Conservation (phyloP, 192 early-diverging fungal genomes). For the Coemansia furcata region DNA sequence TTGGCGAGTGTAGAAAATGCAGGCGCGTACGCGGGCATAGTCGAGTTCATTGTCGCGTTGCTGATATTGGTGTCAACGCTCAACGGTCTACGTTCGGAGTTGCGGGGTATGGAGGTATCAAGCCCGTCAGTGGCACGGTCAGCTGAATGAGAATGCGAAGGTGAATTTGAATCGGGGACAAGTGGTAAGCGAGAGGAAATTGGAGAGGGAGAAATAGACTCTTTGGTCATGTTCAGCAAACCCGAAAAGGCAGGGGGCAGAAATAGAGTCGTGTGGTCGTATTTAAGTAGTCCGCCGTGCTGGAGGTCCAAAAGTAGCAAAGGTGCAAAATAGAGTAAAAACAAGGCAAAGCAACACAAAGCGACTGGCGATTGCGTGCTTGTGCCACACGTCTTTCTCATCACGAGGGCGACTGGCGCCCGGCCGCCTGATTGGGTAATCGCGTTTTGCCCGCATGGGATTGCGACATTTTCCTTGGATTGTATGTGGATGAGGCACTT, state of each 20-base stretch:
- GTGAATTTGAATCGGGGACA: background rate
- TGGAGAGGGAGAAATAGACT: constrained; percentile 7
- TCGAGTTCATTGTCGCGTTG: constrained; percentile 1
- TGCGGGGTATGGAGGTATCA: background rate
- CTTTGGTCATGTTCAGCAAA: constrained; percentile 11
- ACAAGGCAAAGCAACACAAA: background rate
- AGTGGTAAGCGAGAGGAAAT: background rate
- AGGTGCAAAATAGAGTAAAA: background rate
- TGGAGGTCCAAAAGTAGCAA: background rate
- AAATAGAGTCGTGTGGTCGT: background rate
- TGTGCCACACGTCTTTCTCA: background rate
- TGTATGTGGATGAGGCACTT: background rate
- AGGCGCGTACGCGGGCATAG: constrained; percentile 1
- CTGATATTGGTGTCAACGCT: background rate
- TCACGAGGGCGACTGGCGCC: background rate
- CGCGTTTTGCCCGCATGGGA: background rate
- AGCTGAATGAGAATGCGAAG: background rate
- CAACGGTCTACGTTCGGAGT: no score
- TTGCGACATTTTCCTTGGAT: constrained; percentile 4
- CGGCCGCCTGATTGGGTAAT: background rate
- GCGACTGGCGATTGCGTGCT: constrained; percentile 4
- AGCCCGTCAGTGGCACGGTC: no score
- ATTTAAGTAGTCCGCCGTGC: constrained; percentile 1
- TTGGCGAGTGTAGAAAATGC: background rate
- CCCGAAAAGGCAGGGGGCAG: background rate